Base-by-base conservation (phyloP, 768 basidiomycete species). In the Lanmaoa rubissima region DNA sequence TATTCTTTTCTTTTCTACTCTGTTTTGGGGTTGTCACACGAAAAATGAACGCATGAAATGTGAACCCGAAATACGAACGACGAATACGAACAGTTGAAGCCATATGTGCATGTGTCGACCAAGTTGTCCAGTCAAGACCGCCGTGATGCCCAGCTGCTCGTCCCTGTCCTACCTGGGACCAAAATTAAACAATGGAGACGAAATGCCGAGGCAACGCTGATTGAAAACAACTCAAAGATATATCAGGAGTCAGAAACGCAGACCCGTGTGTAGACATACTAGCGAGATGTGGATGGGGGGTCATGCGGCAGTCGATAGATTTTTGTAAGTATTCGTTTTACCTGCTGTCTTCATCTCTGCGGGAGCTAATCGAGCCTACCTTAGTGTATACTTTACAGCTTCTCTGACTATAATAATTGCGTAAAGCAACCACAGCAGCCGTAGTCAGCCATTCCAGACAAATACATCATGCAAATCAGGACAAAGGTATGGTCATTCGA, bases 61-160 rank as follows among this genome's bases (percentile, higher is more conserved):
- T 26, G 32, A 24, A 17, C 6, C 35, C 9, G 5, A 31, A 10
- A 51, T 31, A 10, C 13, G 16, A 34, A 64, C 12, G 19, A 26
- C 16, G 31, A 17, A 46, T 19, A 31, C 31, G 14, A 24, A 46
- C 32, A 70, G 69, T 31, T 70, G 44, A 71, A 60, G 50, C 66
- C 69, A 42, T 70, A 70, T 16, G 70, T 70, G 12, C 68, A 71
- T 31, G 58, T 56, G 2, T 63, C 64, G 5, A 61, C 68, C 32
- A 65, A 61, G 48, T 34, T 70, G 38, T 53, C 68, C 2, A 32
- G 34, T 36, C 63, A 57, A 52, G 60, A 71, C 55, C 56, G 68
- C 4, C 66, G 65, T 5, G 62, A 69, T 44, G 62, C 64, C 24
- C 67, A 70, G 14, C 58, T 69, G 12, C 59, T 71, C 28, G 57